Base-by-base conservation (phyloP, 2,329 filamentous ascomycete species). In the Sclerotinia borealis region DNA sequence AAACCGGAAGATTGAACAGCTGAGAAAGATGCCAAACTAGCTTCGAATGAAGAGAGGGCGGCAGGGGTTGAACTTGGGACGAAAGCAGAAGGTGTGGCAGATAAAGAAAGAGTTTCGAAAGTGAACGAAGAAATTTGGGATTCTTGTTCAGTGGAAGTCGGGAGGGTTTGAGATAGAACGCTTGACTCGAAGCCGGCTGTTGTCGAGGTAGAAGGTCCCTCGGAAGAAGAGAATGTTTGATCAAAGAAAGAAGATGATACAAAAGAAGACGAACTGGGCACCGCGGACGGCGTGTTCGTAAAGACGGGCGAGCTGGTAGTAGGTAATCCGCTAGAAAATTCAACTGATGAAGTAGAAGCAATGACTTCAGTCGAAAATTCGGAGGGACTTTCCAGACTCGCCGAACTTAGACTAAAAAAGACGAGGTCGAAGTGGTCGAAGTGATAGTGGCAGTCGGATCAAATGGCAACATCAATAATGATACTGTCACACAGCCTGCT, bases 381-480 rank as follows among this genome's bases (percentile, higher is more conserved):
- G 27, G 39, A 25, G 13, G 47, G 41, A 25, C 51, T 58, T 63
- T 31, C 60, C 60, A 63, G 29, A 17, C 60, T 49, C 60, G 60
- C 54, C 60, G 43, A 50, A 10, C 34, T 34, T 50, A 63, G 27
- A 41, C 62, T 64, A 61, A 64, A 64, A 64, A 64, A 61, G 62
- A 36, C 39, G 25, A 48, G 9, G 52, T 39, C 22, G 47, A 4
- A 22, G 29, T 5, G 15, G 56, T 11, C 25, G 48, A 22, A 1
- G 48, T 43, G 19, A 15, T 49, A 7, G 47, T 59, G 4, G 47
- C 39, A 2, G 39, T 15, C 22, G 56, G 27, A 61, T 64, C 25
- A 50, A 41, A 61, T 10, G 62, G 58, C 10, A 54, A 25, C 48
- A 64, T 55, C 17, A 47, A 25, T 19, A 64, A 41, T 19, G 47